Percentiles rank a stretch among this genome's conserved stretches.
Evolutionary conservation across 139 green algal species (phyloP).

Genomic region (Monoraphidium neglectum): DNA sequence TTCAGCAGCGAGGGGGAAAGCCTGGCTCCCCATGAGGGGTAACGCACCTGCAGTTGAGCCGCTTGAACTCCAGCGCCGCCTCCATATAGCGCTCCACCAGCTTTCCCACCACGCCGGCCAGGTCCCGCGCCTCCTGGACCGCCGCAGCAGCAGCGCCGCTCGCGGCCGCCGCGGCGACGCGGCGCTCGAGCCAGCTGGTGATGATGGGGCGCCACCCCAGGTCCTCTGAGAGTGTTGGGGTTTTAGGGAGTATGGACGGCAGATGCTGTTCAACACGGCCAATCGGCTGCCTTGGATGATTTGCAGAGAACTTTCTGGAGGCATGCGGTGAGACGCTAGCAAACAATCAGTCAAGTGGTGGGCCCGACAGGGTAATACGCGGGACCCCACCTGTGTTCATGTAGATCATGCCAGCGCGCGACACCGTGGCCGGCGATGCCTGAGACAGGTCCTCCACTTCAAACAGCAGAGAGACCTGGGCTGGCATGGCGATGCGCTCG

Average conservation of each 20-base stretch:
- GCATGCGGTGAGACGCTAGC: too few relatives aligned
- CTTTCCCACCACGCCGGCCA: constrained; percentile 75
- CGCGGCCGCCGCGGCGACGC: constrained; percentile 48
- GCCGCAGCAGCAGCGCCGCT: neutral
- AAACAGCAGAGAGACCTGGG: constrained; percentile 82
- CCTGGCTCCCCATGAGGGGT: too few relatives aligned
- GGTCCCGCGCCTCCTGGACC: constrained; percentile 33
- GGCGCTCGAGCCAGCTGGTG: constrained; percentile 75
- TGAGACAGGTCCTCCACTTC: constrained; percentile 84
- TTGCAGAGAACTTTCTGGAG: too few relatives aligned
- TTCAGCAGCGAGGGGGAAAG: too few relatives aligned
- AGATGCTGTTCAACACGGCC: too few relatives aligned
- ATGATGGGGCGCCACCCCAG: constrained; percentile 90
- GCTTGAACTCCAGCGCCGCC: constrained; percentile 77
- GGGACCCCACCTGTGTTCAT: too few relatives aligned
- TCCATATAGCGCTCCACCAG: constrained; percentile 93
- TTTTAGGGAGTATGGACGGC: too few relatives aligned
- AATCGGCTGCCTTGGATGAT: too few relatives aligned
- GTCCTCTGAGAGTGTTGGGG: too few relatives aligned
- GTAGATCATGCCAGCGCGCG: constrained; percentile 90
- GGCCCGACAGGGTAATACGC: too few relatives aligned
- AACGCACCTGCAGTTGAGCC: constrained; percentile 42
- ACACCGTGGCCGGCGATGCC: constrained; percentile 92
- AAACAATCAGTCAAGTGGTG: too few relatives aligned
- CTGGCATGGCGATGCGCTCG: constrained; percentile 80